Base-by-base conservation (phyloP, 352 stramenopile genomes). In the Aphanomyces astaci region DNA sequence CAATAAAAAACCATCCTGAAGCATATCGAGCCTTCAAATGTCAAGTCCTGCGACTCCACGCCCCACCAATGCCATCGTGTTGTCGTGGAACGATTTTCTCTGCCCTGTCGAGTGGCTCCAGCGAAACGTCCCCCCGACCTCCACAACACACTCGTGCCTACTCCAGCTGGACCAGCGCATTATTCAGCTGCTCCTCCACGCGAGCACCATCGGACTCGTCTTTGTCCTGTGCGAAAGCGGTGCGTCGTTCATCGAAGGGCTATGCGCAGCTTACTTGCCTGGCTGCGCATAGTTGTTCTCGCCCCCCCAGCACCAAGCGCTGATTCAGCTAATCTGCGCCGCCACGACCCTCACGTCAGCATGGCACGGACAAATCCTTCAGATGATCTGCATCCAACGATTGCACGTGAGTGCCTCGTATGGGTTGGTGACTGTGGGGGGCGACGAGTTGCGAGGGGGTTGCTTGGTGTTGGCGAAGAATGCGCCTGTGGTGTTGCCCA, bases 51-150 rank as follows among this genome's bases (percentile, higher is more conserved):
- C 40, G 17, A 15, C 40, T 49, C 1, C 22, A 15, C 17, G 22
- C 40, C 15, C 22, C 40, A 49, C 40, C n/a, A 55, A 55, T n/a
- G 60, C 60, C 24, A 59, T 39, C 13, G 60, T 67, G 15, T 67
- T 67, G 7, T 67, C 60, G 7, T 67, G 60, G 60, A 54, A 64
- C 48, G 24, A 62, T 22, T 67, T 67, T 67, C 24, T 67, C 7
- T 67, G 60, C 22, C 60, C 60, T 1, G 45, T 13, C 3, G 60
- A 3, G 31, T 67, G 60, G 60, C 24, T 67, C 48, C 60, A 59
- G 10, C 11, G 13, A 1, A n/a, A 67, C 48, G n/a, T 24, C 11
- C 36, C 40, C 9, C 28, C 45, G 0, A 27, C 5, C 28, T 2
- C 60, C 17, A n/a, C 43, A 28, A 5, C 52, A 0, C 4, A n/a